Evolutionary conservation across 2,329 filamentous ascomycete species (phyloP).

Genomic region (Phyllosticta paracitricarpa): DNA sequence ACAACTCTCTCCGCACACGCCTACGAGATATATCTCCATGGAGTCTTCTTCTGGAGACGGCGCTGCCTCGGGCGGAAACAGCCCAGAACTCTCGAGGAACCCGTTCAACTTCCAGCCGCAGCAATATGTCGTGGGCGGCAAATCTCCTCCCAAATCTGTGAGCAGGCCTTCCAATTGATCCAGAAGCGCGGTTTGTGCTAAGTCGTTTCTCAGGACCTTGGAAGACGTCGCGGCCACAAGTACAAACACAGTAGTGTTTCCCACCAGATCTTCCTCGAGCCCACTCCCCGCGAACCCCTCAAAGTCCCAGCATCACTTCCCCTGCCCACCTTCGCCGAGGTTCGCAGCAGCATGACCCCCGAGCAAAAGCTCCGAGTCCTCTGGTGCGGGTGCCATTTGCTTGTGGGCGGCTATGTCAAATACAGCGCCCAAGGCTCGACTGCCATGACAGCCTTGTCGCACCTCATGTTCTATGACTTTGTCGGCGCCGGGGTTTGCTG

Average conservation of each 20-base stretch:
- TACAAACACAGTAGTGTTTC: constrained; percentile 97
- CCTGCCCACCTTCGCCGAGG: constrained; percentile 80
- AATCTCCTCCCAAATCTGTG: constrained; percentile 68
- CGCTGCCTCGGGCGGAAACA: constrained; percentile 12
- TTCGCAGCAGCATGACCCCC: constrained; percentile 77
- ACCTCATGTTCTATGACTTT: constrained; percentile 91
- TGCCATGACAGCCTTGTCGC: constrained; percentile 83
- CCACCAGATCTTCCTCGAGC: constrained; percentile 94
- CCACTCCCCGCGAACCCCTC: constrained; percentile 71
- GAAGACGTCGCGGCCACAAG: constrained; percentile 86
- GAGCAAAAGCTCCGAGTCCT: constrained; percentile 74
- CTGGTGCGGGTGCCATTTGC: constrained; percentile 85
- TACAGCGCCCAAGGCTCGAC: constrained; percentile 78
- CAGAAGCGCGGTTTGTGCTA: neutral
- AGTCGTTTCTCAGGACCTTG: constrained; percentile 57
- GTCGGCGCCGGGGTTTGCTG: constrained; percentile 87
- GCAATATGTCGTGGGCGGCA: constrained; percentile 35
- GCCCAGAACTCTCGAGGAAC: constrained; percentile 49
- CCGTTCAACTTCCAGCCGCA: constrained; percentile 91
- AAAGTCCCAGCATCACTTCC: constrained; percentile 86
- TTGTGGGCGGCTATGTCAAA: constrained; percentile 74
- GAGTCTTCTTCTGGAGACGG: constrained; percentile 13
- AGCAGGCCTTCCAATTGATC: constrained; percentile 18
- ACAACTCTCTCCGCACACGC: constrained; percentile 34
- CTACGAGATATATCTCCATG: constrained; percentile 21